These are phyloP conservation scores for Scalesia atractyloides DNA, from an alignment of 129 eudicot species.

Conservation along the genomic window DNA sequence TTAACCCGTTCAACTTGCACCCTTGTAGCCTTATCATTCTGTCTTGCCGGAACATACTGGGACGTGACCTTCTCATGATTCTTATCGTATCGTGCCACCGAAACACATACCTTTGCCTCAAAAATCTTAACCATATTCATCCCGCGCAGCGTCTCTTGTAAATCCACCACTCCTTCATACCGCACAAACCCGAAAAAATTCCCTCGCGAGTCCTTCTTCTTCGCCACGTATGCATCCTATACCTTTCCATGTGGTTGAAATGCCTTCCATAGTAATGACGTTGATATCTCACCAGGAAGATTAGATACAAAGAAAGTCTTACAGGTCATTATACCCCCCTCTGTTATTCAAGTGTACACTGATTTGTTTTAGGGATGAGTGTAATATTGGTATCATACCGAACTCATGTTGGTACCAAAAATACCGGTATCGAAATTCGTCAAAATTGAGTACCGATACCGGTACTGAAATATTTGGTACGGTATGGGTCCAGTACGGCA, in stretches of 20 bases:
- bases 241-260: neutral
- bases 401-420: too few species aligned
- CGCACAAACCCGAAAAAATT: neutral
- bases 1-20: too few species aligned
- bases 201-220: neutral
- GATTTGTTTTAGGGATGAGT: too few species aligned
- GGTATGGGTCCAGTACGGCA: too few species aligned
- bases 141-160: neutral
- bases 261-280: neutral
- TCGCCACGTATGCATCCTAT: neutral
- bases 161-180: neutral
- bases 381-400: too few species aligned
- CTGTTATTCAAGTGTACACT: too few species aligned
- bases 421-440: too few species aligned
- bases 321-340: neutral
- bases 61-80: neutral
- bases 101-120: neutral
- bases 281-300: neutral
- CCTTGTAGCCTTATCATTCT: too few species aligned
- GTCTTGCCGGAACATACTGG: too few species aligned
- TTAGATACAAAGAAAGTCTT: neutral
- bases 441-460: too few species aligned
- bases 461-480: too few species aligned
- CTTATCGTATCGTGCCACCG: neutral
- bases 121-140: neutral